Conservation (phyloP, 768 basidiomycete species). For the Lyophyllum atratum region DNA sequence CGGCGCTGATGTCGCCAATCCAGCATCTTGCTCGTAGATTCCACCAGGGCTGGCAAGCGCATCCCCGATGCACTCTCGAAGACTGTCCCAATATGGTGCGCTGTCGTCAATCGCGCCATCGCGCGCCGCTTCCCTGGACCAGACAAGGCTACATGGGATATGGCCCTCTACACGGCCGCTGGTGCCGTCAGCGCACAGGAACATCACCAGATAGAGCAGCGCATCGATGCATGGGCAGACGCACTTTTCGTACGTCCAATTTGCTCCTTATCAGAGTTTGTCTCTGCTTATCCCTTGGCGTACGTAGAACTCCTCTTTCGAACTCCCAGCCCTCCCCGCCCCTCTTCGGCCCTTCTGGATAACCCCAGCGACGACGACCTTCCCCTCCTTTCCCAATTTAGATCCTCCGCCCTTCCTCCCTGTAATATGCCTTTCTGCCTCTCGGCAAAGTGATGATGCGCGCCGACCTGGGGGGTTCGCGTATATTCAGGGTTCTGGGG, state of each 20-base stretch:
- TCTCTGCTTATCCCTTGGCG: not conserved
- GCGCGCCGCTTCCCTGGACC: slow-evolving; percentile 32
- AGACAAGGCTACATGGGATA: slow-evolving; percentile 48
- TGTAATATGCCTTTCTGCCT: slow-evolving; percentile 85
- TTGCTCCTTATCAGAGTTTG: not conserved
- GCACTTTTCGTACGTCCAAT: slow-evolving; percentile 55
- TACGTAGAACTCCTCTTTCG: slow-evolving; percentile 69
- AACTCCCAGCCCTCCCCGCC: slow-evolving; percentile 53
- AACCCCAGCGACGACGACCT: slow-evolving; percentile 65
- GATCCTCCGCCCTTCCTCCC: slow-evolving; percentile 52
- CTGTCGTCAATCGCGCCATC: slow-evolving; percentile 76
- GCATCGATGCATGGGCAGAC: slow-evolving; percentile 68
- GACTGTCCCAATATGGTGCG: slow-evolving; percentile 94
- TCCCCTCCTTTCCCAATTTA: slow-evolving; percentile 37
- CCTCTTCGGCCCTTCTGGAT: slow-evolving; percentile 91
- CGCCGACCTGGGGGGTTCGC: slow-evolving; percentile 69
- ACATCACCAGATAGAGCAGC: slow-evolving; percentile 71
- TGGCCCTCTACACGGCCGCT: slow-evolving; percentile 68
- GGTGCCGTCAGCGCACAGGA: slow-evolving; percentile 73
- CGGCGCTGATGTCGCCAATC: not conserved
- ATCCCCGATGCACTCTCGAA: slow-evolving; percentile 94
- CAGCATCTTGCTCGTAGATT: slow-evolving; percentile 87
- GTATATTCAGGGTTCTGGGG: slow-evolving; percentile 93
- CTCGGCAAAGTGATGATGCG: slow-evolving; percentile 64
- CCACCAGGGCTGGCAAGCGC: slow-evolving; percentile 89